Percentiles rank a stretch among this genome's conserved stretches.
phyloP scores from a whole-genome alignment of 306 rosid species.

The Casuarina equisetifolia region DNA sequence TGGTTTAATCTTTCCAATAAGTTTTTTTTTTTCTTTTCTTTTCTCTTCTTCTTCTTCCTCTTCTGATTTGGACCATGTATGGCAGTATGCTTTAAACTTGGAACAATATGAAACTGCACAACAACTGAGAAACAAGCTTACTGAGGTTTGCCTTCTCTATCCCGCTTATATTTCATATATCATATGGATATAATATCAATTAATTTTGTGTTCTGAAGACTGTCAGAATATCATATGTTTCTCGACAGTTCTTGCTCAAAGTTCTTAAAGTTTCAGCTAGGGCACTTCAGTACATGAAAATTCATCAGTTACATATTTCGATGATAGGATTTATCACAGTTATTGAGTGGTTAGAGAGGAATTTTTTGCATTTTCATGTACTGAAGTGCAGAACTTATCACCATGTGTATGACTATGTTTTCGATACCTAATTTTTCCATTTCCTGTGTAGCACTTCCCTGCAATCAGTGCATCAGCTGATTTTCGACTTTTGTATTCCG shows the following conservation, averaged over 20 bases:
- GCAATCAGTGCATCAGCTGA: constrained; percentile 27
- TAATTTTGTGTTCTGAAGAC: background rate
- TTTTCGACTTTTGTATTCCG: constrained; percentile 8
- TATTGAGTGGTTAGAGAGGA: background rate
- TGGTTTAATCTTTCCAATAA: constrained; percentile 12
- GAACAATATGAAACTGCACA: constrained; percentile 87
- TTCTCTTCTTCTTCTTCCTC: constrained; percentile 4
- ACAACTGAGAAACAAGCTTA: constrained; percentile 76
- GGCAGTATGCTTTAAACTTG: constrained; percentile 78
- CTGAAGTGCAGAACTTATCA: background rate
- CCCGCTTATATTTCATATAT: constrained; percentile 13
- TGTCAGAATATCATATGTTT: background rate
- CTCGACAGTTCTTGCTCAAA: background rate
- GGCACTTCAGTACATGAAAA: no score
- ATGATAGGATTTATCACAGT: background rate
- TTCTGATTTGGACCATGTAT: constrained; percentile 27
- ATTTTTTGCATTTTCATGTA: background rate
- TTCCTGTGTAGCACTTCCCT: constrained; percentile 21
- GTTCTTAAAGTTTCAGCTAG: background rate
- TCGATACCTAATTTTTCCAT: background rate
- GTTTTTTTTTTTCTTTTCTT: constrained; percentile 16
- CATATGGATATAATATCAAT: background rate
- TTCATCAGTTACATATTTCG: background rate
- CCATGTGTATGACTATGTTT: background rate
- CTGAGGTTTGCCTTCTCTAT: constrained; percentile 64